A percentile compares a stretch with the other conserved stretches of the same genome.
phyloP scores from a whole-genome alignment of 371 early-diverging fungal species.

The Circinella minor region DNA sequence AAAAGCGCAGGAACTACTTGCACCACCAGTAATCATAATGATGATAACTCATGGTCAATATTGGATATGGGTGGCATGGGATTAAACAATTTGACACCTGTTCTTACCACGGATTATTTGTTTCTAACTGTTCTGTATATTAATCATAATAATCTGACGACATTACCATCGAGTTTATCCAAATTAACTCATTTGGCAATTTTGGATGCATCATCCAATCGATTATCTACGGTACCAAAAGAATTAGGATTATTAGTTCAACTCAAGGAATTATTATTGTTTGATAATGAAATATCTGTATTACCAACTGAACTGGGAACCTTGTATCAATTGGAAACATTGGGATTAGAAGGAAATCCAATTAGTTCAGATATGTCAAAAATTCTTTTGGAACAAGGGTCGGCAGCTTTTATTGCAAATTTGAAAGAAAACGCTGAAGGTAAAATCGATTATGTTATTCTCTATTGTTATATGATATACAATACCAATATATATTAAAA shows the following conservation, averaged over 20 bases:
- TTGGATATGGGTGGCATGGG: slow-evolving; percentile 95
- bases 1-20: slow-evolving; percentile 13
- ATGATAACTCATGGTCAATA: slow-evolving; percentile 67
- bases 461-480: no score
- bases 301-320: slow-evolving; percentile 95
- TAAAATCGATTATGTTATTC: slow-evolving; percentile 27
- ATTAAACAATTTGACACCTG: slow-evolving; percentile 75
- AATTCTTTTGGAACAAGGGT: slow-evolving; percentile 88
- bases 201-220: slow-evolving; percentile 92
- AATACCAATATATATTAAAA: no score
- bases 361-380: slow-evolving; percentile 84
- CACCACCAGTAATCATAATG: slow-evolving; percentile 15
- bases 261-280: slow-evolving; percentile 87
- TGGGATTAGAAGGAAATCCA: slow-evolving; percentile 98
- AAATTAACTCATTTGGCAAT: slow-evolving; percentile 68
- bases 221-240: slow-evolving; percentile 83
- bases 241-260: slow-evolving; percentile 89
- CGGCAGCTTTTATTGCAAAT: slow-evolving; percentile 84
- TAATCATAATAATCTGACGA: slow-evolving; percentile 90
- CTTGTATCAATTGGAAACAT: slow-evolving; percentile 88
- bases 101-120: slow-evolving; percentile 71
- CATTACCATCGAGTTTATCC: slow-evolving; percentile 74
- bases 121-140: slow-evolving; percentile 93
- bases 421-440: slow-evolving; percentile 92
- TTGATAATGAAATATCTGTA: slow-evolving; percentile 90